Evolutionary conservation across 371 early-diverging fungal species (phyloP).

Genomic region (Lichtheimia corymbifera): DNA sequence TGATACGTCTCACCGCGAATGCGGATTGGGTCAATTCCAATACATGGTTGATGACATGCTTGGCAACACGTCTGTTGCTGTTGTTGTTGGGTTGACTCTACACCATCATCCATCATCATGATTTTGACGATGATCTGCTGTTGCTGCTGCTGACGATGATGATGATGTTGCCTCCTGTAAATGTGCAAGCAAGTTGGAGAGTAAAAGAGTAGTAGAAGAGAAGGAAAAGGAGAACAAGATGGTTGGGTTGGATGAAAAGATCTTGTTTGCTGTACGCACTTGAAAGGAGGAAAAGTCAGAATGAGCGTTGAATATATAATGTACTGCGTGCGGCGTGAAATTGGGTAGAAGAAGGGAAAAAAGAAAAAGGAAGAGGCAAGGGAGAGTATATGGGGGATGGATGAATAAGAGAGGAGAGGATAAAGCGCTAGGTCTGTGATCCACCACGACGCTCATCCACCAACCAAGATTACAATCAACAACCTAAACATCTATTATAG

Average conservation of each 20-base stretch:
- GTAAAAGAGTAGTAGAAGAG: background rate
- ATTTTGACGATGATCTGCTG: background rate
- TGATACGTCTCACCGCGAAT: constrained; percentile 12
- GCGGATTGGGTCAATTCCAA: constrained; percentile 8
- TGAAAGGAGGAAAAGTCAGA: no score
- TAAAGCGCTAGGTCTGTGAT: no score
- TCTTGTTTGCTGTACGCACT: no score
- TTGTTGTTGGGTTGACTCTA: constrained; percentile 6
- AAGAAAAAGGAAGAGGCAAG: background rate
- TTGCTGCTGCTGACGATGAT: background rate
- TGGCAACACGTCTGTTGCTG: background rate
- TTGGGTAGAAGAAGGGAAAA: background rate
- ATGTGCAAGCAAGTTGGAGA: background rate
- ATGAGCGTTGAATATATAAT: no score
- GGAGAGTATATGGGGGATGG: background rate
- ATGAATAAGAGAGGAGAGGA: background rate
- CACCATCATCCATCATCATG: background rate
- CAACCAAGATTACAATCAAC: no score
- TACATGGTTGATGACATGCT: constrained; percentile 11
- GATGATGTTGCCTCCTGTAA: background rate
- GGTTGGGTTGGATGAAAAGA: background rate
- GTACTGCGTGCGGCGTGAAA: background rate
- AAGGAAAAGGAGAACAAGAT: background rate
- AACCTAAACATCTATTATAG: no score
- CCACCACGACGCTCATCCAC: no score